Conservation (phyloP, 345 rosid species). For the Clarkia xantiana region DNA sequence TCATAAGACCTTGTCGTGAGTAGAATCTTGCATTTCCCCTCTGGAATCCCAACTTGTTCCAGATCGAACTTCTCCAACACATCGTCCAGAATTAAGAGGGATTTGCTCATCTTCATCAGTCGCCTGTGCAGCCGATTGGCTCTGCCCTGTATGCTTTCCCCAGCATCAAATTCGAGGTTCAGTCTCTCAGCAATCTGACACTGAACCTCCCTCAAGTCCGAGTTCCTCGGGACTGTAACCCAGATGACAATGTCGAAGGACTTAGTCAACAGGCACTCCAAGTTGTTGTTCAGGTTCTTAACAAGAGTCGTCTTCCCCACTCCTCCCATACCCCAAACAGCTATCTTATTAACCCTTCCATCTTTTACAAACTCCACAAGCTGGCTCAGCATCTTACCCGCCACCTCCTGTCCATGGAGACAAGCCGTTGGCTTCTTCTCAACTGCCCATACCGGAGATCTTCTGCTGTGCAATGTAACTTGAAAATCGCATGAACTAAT, state of each 20-base stretch:
- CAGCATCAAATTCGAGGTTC: slow-evolving; percentile 8
- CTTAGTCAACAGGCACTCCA: background rate
- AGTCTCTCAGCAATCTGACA: slow-evolving; percentile 16
- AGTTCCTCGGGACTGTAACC: slow-evolving; percentile 13
- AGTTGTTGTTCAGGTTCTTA: slow-evolving; percentile 13
- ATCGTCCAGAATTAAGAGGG: slow-evolving; percentile 17
- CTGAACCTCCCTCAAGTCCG: slow-evolving; percentile 8
- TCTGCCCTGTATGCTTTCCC: slow-evolving; percentile 9
- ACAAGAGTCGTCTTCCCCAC: slow-evolving; percentile 20
- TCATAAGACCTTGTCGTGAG: slow-evolving; percentile 13
- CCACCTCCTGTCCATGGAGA: slow-evolving; percentile 18
- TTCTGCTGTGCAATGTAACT: slow-evolving; percentile 6
- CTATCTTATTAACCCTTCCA: slow-evolving; percentile 9
- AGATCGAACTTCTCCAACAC: slow-evolving; percentile 19
- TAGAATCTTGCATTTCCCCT: slow-evolving; percentile 11
- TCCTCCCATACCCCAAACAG: slow-evolving; percentile 19
- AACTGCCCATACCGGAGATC: slow-evolving; percentile 16
- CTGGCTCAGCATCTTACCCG: slow-evolving; percentile 10
- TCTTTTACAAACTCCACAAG: slow-evolving; percentile 9
- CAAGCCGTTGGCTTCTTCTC: slow-evolving; percentile 14
- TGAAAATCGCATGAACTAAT: slow-evolving; percentile 11
- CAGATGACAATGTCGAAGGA: slow-evolving; percentile 16
- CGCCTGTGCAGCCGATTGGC: slow-evolving; percentile 10
- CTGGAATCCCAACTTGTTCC: slow-evolving; percentile 15
- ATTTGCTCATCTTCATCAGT: slow-evolving; percentile 6